phyloP scores from a whole-genome alignment of 345 rosid species.

The Viola odorata region DNA sequence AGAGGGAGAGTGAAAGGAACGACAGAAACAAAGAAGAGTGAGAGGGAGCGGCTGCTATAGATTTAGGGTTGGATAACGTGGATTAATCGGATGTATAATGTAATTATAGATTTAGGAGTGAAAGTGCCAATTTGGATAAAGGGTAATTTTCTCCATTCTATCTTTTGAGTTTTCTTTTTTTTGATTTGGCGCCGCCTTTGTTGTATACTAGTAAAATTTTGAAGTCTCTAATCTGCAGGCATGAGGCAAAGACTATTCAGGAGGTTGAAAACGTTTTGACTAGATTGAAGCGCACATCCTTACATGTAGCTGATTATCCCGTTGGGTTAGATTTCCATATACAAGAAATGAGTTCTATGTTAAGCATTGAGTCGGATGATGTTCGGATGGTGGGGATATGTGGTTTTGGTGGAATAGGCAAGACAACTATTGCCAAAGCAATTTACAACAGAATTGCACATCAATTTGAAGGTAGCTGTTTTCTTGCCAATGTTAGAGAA shows the following conservation, averaged over 20 bases:
- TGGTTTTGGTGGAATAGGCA: conserved; percentile 54
- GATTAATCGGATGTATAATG: too few relatives aligned
- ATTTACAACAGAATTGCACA: conserved; percentile 21
- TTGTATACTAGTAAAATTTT: neutral
- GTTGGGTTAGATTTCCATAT: conserved; percentile 33
- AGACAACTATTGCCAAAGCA: conserved; percentile 43
- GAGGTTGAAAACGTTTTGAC: conserved; percentile 19
- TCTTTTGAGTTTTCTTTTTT: too few relatives aligned
- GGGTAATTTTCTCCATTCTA: neutral
- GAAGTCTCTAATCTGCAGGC: conserved; percentile 12
- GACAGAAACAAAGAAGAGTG: too few relatives aligned
- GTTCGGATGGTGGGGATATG: conserved; percentile 32
- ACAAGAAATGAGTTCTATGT: conserved; percentile 4
- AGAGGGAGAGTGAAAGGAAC: too few relatives aligned
- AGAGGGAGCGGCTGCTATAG: too few relatives aligned
- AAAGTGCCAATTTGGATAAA: too few relatives aligned
- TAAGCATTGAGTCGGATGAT: conserved; percentile 10
- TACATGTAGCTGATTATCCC: conserved; percentile 1
- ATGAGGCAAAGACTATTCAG: conserved; percentile 26
- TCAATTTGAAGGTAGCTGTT: conserved; percentile 33
- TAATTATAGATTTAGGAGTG: too few relatives aligned
- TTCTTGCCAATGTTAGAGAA: conserved; percentile 37
- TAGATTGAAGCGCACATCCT: conserved; percentile 15
- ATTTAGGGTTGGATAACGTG: too few relatives aligned
- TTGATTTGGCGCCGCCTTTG: neutral